These are phyloP conservation scores for Hypoxylon rubiginosum DNA, from an alignment of 2,329 filamentous ascomycete genomes.

Conservation along the genomic window DNA sequence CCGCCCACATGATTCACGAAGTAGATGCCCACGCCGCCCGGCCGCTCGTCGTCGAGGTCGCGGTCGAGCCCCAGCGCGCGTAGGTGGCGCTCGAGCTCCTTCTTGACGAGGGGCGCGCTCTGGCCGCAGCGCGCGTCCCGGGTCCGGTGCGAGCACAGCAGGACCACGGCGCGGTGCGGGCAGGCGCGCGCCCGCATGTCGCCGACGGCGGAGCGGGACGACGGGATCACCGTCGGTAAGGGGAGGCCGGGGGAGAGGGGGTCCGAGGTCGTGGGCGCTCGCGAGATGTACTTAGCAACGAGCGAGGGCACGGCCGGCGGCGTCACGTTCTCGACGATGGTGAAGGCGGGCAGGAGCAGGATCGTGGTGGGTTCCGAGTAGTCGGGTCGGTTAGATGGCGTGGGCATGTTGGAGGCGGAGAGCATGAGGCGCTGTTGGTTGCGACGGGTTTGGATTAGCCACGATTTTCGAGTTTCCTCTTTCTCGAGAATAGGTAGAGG, in stretches of 20 bases:
- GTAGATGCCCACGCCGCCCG: constrained; percentile 93
- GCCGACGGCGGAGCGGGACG: constrained; percentile 50
- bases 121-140: constrained; percentile 95
- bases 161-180: constrained; percentile 87
- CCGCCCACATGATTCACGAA: constrained; percentile 97
- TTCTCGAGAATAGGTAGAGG: too few species aligned
- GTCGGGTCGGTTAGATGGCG: constrained; percentile 74
- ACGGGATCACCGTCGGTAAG: constrained; percentile 54
- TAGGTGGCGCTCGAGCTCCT: constrained; percentile 90
- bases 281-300: constrained; percentile 77
- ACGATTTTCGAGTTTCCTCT: too few species aligned
- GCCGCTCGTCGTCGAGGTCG: constrained; percentile 88
- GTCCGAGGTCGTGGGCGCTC: constrained; percentile 79
- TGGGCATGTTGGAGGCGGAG: constrained; percentile 90
- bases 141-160: constrained; percentile 95
- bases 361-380: constrained; percentile 81
- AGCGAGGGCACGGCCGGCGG: constrained; percentile 79
- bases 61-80: constrained; percentile 86
- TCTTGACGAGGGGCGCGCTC: constrained; percentile 88
- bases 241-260: constrained; percentile 62
- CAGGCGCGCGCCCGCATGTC: constrained; percentile 69
- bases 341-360: constrained; percentile 87
- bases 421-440: constrained; percentile 82
- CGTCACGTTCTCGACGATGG: constrained; percentile 84
- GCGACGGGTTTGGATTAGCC: neutral